Evolutionary conservation across 129 eudicot species (phyloP).

Genomic region (Smallanthus sonchifolius): DNA sequence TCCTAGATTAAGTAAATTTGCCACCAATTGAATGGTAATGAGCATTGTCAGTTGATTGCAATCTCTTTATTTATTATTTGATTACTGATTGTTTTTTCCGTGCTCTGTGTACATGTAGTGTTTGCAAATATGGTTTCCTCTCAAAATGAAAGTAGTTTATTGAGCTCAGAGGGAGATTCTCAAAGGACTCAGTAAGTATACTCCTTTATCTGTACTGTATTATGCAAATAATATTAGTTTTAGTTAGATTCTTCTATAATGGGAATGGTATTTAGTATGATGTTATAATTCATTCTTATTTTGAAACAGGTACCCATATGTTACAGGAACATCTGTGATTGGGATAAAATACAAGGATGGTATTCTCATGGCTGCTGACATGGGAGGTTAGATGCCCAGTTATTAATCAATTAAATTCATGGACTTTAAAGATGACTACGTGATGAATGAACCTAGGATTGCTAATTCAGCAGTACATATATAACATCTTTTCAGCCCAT

Average conservation of each 20-base stretch:
- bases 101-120: slow-evolving; percentile 1
- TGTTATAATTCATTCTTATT: neutral
- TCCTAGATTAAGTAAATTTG: neutral
- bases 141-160: slow-evolving; percentile 32
- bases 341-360: slow-evolving; percentile 88
- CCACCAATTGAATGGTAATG: neutral
- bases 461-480: neutral
- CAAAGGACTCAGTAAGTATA: slow-evolving; percentile 55
- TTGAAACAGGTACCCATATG: slow-evolving; percentile 55
- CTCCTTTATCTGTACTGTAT: neutral
- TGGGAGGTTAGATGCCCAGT: slow-evolving; percentile 58
- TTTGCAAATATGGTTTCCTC: slow-evolving; percentile 23
- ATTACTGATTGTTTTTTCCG: neutral
- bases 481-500: neutral
- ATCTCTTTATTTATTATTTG: neutral
- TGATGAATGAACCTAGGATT: slow-evolving; percentile 1
- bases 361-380: slow-evolving; percentile 79
- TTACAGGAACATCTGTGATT: slow-evolving; percentile 74
- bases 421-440: neutral
- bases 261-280: neutral
- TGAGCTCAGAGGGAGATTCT: slow-evolving; percentile 43
- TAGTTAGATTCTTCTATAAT: neutral
- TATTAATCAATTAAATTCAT: neutral
- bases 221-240: neutral
- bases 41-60: neutral